Evolutionary conservation across 2,329 filamentous ascomycete genomes (phyloP).

Genomic region (Pezicula carpinea): DNA sequence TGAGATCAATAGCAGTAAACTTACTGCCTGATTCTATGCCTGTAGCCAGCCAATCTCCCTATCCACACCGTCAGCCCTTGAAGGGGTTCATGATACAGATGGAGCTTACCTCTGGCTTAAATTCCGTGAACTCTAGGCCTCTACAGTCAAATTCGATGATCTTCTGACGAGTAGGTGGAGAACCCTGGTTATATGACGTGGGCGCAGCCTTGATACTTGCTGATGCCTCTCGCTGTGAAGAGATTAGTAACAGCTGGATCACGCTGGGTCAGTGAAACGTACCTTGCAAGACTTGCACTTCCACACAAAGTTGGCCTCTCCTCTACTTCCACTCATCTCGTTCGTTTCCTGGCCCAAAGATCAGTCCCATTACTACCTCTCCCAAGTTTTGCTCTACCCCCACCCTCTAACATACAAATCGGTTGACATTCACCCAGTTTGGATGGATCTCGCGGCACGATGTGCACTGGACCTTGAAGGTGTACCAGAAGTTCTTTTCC

Average conservation of each 20-base stretch:
- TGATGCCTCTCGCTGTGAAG: slow-evolving; percentile 69
- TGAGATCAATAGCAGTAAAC: slow-evolving; percentile 76
- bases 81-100: background rate
- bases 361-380: slow-evolving; percentile 4
- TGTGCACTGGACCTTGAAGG: slow-evolving; percentile 97
- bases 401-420: slow-evolving; percentile 57
- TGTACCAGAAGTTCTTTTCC: slow-evolving; percentile 88
- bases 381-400: no score
- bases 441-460: slow-evolving; percentile 88
- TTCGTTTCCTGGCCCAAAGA: slow-evolving; percentile 64
- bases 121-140: slow-evolving; percentile 86
- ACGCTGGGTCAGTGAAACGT: slow-evolving; percentile 16
- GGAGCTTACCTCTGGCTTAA: slow-evolving; percentile 73
- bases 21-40: slow-evolving; percentile 76
- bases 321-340: slow-evolving; percentile 86
- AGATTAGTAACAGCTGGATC: background rate
- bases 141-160: slow-evolving; percentile 91
- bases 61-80: slow-evolving; percentile 6
- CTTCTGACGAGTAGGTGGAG: slow-evolving; percentile 70
- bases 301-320: slow-evolving; percentile 99
- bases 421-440: slow-evolving; percentile 80
- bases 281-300: slow-evolving; percentile 98
- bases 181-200: slow-evolving; percentile 62
- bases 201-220: slow-evolving; percentile 77
- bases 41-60: slow-evolving; percentile 89